Evolutionary conservation across 768 basidiomycete species (phyloP), one percentile per base, ranked within the genome.

Genomic region (Kwoniella dejecticola): DNA sequence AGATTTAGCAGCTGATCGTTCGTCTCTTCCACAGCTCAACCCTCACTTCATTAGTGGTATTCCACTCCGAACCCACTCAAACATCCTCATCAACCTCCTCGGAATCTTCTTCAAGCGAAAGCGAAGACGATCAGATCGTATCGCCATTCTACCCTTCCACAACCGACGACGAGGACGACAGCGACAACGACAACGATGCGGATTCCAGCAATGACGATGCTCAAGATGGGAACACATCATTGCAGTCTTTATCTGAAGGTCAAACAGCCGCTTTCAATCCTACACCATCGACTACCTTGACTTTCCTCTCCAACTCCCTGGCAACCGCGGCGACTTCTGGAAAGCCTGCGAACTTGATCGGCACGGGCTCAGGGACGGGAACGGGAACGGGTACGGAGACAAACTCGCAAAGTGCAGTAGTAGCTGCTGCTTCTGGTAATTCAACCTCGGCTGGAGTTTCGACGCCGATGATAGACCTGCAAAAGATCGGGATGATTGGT

Each of bases 241-340:
- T 50, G n/a, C 48, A 50, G 33, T 31, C 48, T 17, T 17, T 50
- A 13, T 1, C n/a, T 1, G 29, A 50, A 50, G 54, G 54, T 24
- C 42, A 56, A 46, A 45, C 27, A 15, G 42, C 42, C 15, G 54
- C 54, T 10, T 56, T 56, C 30, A 45, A 56, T 26, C 54, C 54
- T 13, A 56, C 54, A 3, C 27, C 54, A 6, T 23, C 54, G 1
- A 56, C 54, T 5, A 56, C 54, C 6, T 40, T 46, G 12, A 44
- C 54, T 6, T 24, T 56, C 0, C 44, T 56, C n/a, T 44, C 42
- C n/a, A 45, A 31, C 13, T 15, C 21, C 23, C 48, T 50, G 10
- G 31, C 44, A 21, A 31, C 17, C 21, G 10, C 53, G 17, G 23
- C 38, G 1, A 12, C 38, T 8, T 27, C 24, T 19, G 24, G 41